Conservation (phyloP, 2,329 filamentous ascomycete species). For the Neoscytalidium dimidiatum region DNA sequence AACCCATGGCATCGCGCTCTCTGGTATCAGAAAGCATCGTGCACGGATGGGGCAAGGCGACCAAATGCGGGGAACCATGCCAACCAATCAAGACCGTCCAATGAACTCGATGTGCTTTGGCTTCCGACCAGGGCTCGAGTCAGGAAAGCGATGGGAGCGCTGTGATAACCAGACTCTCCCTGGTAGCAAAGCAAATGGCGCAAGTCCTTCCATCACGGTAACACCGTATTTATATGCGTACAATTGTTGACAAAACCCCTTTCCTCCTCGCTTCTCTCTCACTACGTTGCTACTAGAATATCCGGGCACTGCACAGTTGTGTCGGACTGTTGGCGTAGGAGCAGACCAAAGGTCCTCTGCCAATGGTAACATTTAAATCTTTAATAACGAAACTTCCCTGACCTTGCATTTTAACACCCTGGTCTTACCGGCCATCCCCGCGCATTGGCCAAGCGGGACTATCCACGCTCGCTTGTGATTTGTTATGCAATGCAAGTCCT, state of each 20-base stretch:
- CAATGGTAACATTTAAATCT: not conserved
- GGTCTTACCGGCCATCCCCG: not conserved
- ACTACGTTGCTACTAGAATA: no score
- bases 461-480: no score
- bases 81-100: not conserved
- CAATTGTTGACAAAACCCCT: no score
- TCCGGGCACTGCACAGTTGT: no score
- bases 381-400: not conserved
- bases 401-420: not conserved
- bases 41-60: not conserved
- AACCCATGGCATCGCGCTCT: not conserved
- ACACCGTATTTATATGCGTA: no score
- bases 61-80: not conserved
- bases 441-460: not conserved
- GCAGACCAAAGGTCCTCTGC: no score
- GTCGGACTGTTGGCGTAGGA: no score
- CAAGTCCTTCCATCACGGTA: no score
- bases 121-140: not conserved
- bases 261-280: no score
- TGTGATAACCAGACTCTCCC: no score
- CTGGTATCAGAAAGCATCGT: not conserved
- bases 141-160: not conserved
- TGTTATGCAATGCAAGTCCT: not conserved
- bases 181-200: not conserved
- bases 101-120: not conserved